Evolutionary conservation across 1,284 basidiomycete species (phyloP), one percentile per base, ranked within the genome.

Genomic region (Trichosporon inkin): DNA sequence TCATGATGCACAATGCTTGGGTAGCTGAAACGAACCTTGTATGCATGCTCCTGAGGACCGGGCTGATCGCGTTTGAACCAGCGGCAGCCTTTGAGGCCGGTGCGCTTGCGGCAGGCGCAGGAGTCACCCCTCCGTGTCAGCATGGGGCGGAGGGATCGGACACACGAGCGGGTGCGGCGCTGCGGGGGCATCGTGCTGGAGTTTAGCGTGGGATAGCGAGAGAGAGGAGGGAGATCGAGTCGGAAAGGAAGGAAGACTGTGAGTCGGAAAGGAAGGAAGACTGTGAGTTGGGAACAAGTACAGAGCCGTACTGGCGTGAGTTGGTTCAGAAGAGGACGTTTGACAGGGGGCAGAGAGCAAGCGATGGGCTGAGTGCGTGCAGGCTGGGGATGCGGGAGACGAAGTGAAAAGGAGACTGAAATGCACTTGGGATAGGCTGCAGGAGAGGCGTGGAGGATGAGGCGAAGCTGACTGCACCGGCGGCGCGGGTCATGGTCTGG

Each of bases 41-140:
- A 65, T 0, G 49, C 55, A 20, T 62, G 61, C 41, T 62, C 63
- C 19, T 58, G 44, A 7, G 63, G 63, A 2, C 61, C 61, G 4
- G 63, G 63, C 40, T 58, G 58, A 17, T 61, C 63, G 10, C 60
- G 58, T 38, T 58, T 58, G 39, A 62, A 65, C 63, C 63, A 65
- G 6, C 40, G 39, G 32, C 63, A 65, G 11, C 38, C 32, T n/a
- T 22, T 32, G 28, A 32, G 16, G 1, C 39, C 52, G 10, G 38
- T 19, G n/a, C 54, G 44, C 20, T 57, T 24, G 13, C 28, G 4
- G 17, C 61, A 62, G 11, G 20, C 49, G 22, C 53, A 61, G 1
- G 41, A 14, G 13, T 56, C 55, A 10, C 28, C 6, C 40, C 54
- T 54, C 22, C 13, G 8, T 6, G 60, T 55, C 20, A 55, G 53